Evolutionary conservation across 2,329 filamentous ascomycete species (phyloP).

Genomic region (Davidsoniella eucalypti): DNA sequence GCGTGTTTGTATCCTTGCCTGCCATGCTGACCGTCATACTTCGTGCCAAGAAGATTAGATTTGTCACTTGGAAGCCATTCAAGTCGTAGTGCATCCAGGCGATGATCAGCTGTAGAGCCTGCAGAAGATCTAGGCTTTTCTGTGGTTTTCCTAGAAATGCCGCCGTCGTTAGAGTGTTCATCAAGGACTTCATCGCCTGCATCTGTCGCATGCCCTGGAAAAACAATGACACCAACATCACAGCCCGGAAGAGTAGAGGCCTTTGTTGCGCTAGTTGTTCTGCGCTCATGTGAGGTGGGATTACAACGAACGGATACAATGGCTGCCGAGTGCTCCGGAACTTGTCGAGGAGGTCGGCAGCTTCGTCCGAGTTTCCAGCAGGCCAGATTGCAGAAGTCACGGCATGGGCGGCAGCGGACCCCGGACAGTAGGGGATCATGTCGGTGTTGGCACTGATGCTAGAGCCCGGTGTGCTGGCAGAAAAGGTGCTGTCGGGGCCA

Average conservation of each 20-base stretch:
- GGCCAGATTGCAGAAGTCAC: constrained; percentile 11
- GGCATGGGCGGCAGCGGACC: no score
- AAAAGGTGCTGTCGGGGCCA: no score
- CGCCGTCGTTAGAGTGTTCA: constrained; percentile 26
- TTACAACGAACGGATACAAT: constrained; percentile 30
- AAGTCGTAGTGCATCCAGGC: constrained; percentile 25
- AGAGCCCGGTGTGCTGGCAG: background rate
- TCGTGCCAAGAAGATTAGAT: constrained; percentile 30
- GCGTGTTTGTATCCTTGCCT: constrained; percentile 14
- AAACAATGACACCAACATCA: constrained; percentile 29
- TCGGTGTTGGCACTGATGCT: background rate
- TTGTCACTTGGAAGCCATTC: constrained; percentile 33
- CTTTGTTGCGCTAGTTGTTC: constrained; percentile 22
- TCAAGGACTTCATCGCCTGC: constrained; percentile 26
- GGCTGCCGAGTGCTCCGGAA: constrained; percentile 22
- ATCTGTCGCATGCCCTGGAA: constrained; percentile 29
- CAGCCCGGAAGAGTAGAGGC: constrained; percentile 32
- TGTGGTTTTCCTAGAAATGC: constrained; percentile 25
- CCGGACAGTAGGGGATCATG: no score
- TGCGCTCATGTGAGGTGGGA: constrained; percentile 23
- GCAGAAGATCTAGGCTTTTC: constrained; percentile 30
- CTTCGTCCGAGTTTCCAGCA: constrained; percentile 23
- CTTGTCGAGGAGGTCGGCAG: constrained; percentile 22
- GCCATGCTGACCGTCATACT: constrained; percentile 17
- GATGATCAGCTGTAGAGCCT: constrained; percentile 29